These are phyloP conservation scores for Lodderomyces theae DNA, from an alignment of 1,139 yeast species.

Conservation along the genomic window DNA sequence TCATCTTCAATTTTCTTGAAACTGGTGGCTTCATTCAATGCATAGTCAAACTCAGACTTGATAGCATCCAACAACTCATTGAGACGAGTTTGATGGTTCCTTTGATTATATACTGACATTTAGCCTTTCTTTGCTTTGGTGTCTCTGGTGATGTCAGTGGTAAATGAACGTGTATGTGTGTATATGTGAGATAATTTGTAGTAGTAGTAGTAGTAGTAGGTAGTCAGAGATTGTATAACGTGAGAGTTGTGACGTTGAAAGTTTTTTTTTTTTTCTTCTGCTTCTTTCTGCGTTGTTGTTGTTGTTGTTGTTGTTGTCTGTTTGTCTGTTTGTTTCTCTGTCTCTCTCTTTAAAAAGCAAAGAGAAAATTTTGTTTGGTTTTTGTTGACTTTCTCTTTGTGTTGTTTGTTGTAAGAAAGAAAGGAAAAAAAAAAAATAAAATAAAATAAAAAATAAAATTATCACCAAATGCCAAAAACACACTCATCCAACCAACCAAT, in stretches of 20 bases:
- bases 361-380: too few relatives aligned
- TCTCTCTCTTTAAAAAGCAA: too few relatives aligned
- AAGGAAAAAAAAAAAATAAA: too few relatives aligned
- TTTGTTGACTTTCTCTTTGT: too few relatives aligned
- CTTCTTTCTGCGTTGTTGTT: neutral
- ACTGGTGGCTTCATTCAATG: slow-evolving; percentile 81
- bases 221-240: too few relatives aligned
- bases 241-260: slow-evolving; percentile 1
- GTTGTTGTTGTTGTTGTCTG: neutral
- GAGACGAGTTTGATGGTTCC: slow-evolving; percentile 54
- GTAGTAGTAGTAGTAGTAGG: too few relatives aligned
- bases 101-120: slow-evolving; percentile 26
- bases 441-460: too few relatives aligned
- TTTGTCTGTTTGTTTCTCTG: too few relatives aligned
- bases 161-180: neutral
- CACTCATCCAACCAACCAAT: too few relatives aligned
- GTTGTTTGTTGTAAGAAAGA: too few relatives aligned
- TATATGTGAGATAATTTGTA: neutral
- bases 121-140: too few relatives aligned
- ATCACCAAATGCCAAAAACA: too few relatives aligned
- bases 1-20: slow-evolving; percentile 93
- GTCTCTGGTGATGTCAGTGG: neutral
- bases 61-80: slow-evolving; percentile 86
- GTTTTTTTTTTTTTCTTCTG: slow-evolving; percentile 1
- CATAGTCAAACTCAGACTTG: slow-evolving; percentile 85